These are phyloP conservation scores for Xylaria arbuscula DNA, from an alignment of 2,329 filamentous ascomycete genomes.

Conservation along the genomic window DNA sequence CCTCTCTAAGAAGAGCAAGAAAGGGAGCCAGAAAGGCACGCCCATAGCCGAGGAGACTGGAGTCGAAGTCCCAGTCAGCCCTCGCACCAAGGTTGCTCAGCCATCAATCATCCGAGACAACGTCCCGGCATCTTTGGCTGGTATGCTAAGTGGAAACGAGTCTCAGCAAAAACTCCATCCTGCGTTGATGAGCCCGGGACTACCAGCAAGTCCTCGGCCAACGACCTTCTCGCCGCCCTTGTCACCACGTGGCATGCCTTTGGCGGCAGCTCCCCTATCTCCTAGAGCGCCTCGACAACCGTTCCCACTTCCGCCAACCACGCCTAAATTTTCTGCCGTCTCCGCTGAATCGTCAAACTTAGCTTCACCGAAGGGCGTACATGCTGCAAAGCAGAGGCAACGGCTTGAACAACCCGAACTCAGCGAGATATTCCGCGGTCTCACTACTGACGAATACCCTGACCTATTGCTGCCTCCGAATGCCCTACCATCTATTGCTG, in stretches of 20 bases:
- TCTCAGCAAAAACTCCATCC: constrained; percentile 51
- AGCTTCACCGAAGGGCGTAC: constrained; percentile 56
- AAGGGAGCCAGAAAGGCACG: constrained; percentile 61
- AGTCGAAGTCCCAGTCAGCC: constrained; percentile 54
- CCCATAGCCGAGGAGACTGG: constrained; percentile 54
- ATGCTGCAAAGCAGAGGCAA: constrained; percentile 52
- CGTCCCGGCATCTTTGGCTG: constrained; percentile 63
- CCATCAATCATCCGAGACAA: constrained; percentile 53
- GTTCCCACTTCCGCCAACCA: constrained; percentile 77
- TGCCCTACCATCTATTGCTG: constrained; percentile 84
- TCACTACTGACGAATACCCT: constrained; percentile 87
- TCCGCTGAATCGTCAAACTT: constrained; percentile 53
- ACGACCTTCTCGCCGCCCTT: constrained; percentile 72
- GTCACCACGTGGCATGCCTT: constrained; percentile 67
- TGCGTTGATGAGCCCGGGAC: constrained; percentile 67
- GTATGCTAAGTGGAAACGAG: constrained; percentile 58
- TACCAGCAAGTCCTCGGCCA: constrained; percentile 70
- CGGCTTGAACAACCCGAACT: constrained; percentile 52
- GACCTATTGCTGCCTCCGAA: constrained; percentile 88
- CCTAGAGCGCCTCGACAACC: constrained; percentile 79
- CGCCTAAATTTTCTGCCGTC: constrained; percentile 72
- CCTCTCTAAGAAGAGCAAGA: constrained; percentile 77
- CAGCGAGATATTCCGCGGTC: constrained; percentile 75
- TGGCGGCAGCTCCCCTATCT: constrained; percentile 69
- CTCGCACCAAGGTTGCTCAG: constrained; percentile 50